Base-by-base conservation (phyloP, 164 flowering plant species). In the Stephania japonica region DNA sequence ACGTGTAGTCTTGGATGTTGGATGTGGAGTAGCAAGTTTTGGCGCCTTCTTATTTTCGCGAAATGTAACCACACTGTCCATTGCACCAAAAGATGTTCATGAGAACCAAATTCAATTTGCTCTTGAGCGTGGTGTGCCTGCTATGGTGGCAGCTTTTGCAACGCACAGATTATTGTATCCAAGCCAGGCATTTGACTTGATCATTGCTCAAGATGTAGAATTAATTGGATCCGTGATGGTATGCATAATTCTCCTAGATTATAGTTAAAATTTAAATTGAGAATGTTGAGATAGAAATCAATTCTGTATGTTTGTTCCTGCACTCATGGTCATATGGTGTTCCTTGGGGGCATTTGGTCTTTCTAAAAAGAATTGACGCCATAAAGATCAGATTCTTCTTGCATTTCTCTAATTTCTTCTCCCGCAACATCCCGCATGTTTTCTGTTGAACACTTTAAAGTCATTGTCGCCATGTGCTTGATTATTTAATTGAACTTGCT, bases 11-110 rank as follows among this genome's bases (percentile, higher is more conserved):
- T 76, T 91, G 73, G 97, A 91, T 74, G 81, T 91, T 82, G 94
- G 91, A 19, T 87, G 94, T 78, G 94, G 97, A 72, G 92, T 90
- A 7, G 97, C 94, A 67, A 90, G 93, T 81, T 90, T 92, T 83
- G 97, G 95, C 68, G 92, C 94, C 18, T 92, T 79, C 77, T 77
- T 90, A 76, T 44, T 89, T 63, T 76, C 85, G 24, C 86, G 84
- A 18, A 87, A 89, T 84, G 91, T 88, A 26, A 80, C 78, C 23
- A 86, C 94, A 71, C 50, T 92, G 72, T 89, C 97, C 38, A 76
- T 92, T 74, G 93, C 97, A 42, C 95, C 89, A 53, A 92, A 90
- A 81, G 94, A 90, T 83, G 89, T 85, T 32, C 90, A 90, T 81
- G 91, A 90, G 79, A 90, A 88, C 73, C 94, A 89, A 73, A 85